A percentile compares a stretch with the other conserved stretches of the same genome.
These are phyloP conservation scores for Microdochium bolleyi DNA, from an alignment of 2,329 filamentous ascomycete genomes.

Conservation along the genomic window DNA sequence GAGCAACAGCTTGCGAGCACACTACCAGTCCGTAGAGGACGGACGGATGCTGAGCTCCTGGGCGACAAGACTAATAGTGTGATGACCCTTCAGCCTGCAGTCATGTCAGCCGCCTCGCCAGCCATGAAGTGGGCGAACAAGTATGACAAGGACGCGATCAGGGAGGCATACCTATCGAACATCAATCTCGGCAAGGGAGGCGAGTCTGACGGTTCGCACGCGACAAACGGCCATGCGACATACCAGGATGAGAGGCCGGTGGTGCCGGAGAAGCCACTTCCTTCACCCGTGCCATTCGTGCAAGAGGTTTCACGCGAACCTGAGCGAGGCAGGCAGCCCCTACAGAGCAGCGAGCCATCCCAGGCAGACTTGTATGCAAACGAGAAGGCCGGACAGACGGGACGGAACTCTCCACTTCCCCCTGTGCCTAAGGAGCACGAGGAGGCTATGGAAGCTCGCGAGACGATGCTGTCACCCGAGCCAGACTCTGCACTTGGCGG, in stretches of 20 bases:
- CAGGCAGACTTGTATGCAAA: not conserved
- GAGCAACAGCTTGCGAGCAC: slow-evolving; percentile 32
- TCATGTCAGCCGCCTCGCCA: slow-evolving; percentile 80
- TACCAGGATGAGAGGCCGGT: slow-evolving; percentile 27
- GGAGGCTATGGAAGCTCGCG: slow-evolving; percentile 25
- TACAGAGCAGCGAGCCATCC: not conserved
- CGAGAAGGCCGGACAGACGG: slow-evolving; percentile 9
- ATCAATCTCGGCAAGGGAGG: slow-evolving; percentile 61
- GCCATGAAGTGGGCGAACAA: slow-evolving; percentile 96
- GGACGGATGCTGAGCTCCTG: slow-evolving; percentile 47
- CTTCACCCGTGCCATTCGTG: slow-evolving; percentile 12
- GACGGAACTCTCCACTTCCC: slow-evolving; percentile 29
- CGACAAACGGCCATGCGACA: slow-evolving; percentile 23
- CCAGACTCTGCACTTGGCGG: slow-evolving; percentile 33
- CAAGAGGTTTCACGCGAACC: not conserved
- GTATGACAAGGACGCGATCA: slow-evolving; percentile 84
- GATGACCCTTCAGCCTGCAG: slow-evolving; percentile 76
- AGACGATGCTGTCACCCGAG: slow-evolving; percentile 30
- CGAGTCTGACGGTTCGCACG: slow-evolving; percentile 34
- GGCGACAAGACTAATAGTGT: slow-evolving; percentile 80
- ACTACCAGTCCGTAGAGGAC: slow-evolving; percentile 38
- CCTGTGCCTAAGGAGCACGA: slow-evolving; percentile 27
- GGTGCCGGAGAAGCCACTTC: slow-evolving; percentile 31
- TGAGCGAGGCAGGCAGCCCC: not conserved
- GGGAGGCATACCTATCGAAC: slow-evolving; percentile 78